A percentile compares a stretch with the other conserved stretches of the same genome.
Conservation (phyloP, 164 flowering plant genomes). For the Magnolia changhungtana region DNA sequence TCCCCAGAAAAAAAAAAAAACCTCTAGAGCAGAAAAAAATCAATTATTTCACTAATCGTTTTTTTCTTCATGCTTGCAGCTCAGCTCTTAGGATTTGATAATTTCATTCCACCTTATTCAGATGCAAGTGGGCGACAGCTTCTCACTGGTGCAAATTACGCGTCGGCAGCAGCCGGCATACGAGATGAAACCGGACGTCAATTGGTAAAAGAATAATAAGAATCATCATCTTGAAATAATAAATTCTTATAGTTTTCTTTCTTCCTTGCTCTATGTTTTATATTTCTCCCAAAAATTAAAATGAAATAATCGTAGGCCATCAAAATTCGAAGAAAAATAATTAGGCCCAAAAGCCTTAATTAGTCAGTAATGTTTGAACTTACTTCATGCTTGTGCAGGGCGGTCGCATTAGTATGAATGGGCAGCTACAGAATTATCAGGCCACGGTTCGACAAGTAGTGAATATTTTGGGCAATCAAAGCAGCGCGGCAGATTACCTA, state of each 20-base stretch:
- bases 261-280: background rate
- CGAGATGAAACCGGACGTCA: slow-evolving; percentile 54
- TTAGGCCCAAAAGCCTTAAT: background rate
- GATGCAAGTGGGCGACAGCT: slow-evolving; percentile 32
- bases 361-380: background rate
- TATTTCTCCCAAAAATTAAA: background rate
- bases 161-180: slow-evolving; percentile 58
- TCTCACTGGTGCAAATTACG: slow-evolving; percentile 47
- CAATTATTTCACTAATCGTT: background rate
- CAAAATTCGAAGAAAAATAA: background rate
- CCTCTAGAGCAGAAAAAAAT: background rate
- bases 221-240: background rate
- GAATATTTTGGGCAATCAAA: slow-evolving; percentile 41
- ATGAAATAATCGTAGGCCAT: background rate
- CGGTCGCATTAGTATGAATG: slow-evolving; percentile 40
- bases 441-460: slow-evolving; percentile 41
- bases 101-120: slow-evolving; percentile 42
- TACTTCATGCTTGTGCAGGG: slow-evolving; percentile 33
- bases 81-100: slow-evolving; percentile 42
- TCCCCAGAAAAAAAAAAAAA: too few species aligned
- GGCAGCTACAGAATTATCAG: slow-evolving; percentile 50
- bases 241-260: background rate
- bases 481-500: slow-evolving; percentile 22
- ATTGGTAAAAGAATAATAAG: slow-evolving; percentile 29
- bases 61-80: slow-evolving; percentile 30